phyloP scores from a whole-genome alignment of 768 basidiomycete genomes.

The Naganishia randhawae region DNA sequence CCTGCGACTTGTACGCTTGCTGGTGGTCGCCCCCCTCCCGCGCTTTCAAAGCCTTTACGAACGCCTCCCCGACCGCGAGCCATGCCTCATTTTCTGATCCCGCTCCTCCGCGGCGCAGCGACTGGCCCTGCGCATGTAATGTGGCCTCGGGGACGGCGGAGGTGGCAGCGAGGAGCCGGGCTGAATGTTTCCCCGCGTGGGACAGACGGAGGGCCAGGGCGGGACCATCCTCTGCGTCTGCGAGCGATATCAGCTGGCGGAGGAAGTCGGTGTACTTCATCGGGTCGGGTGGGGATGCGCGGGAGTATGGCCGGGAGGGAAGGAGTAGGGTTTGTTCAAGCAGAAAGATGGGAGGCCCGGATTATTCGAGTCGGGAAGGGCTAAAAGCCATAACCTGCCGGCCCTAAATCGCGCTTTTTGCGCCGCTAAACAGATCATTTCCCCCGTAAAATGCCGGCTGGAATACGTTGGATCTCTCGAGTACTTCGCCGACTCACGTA shows the following conservation, averaged over 20 bases:
- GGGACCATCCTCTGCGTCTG: slow-evolving; percentile 7
- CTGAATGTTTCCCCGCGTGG: slow-evolving; percentile 1
- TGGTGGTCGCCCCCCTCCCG: neutral
- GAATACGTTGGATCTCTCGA: neutral
- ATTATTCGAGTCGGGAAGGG: too few relatives aligned
- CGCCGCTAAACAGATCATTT: too few relatives aligned
- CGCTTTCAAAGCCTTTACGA: neutral
- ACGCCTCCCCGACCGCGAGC: neutral
- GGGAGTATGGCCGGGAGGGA: neutral
- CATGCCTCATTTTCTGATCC: neutral
- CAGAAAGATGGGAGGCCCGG: too few relatives aligned
- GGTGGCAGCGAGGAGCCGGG: neutral
- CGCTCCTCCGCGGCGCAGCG: neutral
- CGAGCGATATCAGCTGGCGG: slow-evolving; percentile 14
- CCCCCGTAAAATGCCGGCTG: too few relatives aligned
- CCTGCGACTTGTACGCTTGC: slow-evolving; percentile 3
- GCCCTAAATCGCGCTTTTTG: too few relatives aligned
- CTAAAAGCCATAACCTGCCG: too few relatives aligned
- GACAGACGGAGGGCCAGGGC: slow-evolving; percentile 14
- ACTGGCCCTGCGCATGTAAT: neutral
- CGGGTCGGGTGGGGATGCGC: neutral
- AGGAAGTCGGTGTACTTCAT: slow-evolving; percentile 21
- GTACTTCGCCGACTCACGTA: neutral
- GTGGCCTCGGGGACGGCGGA: slow-evolving; percentile 4
- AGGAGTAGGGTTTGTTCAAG: neutral